Conservation (phyloP, 1,139 yeast genomes). For the Eremothecium cymbalariae region DNA sequence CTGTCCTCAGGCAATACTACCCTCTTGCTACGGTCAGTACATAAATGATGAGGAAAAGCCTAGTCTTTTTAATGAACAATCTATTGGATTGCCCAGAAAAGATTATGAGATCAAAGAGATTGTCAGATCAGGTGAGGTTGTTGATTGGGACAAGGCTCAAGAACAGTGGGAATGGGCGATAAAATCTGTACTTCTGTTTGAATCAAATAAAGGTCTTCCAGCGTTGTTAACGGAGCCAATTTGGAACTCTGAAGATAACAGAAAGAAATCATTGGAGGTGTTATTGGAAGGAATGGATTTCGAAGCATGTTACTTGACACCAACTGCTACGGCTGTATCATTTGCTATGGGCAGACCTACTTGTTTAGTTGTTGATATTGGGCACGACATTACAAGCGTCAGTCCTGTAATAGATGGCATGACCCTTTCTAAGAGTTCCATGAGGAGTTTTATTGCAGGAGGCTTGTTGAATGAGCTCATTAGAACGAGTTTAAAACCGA, state of each 20-base stretch:
- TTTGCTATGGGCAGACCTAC: constrained; percentile 93
- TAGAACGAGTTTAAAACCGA: constrained; percentile 21
- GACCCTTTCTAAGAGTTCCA: constrained; percentile 63
- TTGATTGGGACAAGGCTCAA: constrained; percentile 69
- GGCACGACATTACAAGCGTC: constrained; percentile 75
- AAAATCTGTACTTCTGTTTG: constrained; percentile 23
- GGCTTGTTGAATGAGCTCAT: constrained; percentile 36
- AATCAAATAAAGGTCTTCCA: constrained; percentile 35
- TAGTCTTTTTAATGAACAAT: constrained; percentile 44
- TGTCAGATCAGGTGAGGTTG: constrained; percentile 50
- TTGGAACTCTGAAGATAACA: constrained; percentile 68
- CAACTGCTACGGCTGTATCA: constrained; percentile 81
- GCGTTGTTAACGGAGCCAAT: constrained; percentile 30
- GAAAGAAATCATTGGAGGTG: constrained; percentile 65
- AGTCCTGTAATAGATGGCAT: constrained; percentile 94
- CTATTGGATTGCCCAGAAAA: constrained; percentile 47
- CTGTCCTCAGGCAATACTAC: constrained; percentile 66
- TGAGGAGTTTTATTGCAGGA: constrained; percentile 63
- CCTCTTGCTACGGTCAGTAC: constrained; percentile 47
- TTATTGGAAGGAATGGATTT: constrained; percentile 66
- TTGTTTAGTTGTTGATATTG: constrained; percentile 87
- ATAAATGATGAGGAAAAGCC: constrained; percentile 16
- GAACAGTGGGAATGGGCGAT: constrained; percentile 58
- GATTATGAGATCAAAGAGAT: constrained; percentile 49
- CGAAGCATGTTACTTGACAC: constrained; percentile 82